Evolutionary conservation across 2,329 filamentous ascomycete genomes (phyloP).

Genomic region (Thielaviopsis euricoi): DNA sequence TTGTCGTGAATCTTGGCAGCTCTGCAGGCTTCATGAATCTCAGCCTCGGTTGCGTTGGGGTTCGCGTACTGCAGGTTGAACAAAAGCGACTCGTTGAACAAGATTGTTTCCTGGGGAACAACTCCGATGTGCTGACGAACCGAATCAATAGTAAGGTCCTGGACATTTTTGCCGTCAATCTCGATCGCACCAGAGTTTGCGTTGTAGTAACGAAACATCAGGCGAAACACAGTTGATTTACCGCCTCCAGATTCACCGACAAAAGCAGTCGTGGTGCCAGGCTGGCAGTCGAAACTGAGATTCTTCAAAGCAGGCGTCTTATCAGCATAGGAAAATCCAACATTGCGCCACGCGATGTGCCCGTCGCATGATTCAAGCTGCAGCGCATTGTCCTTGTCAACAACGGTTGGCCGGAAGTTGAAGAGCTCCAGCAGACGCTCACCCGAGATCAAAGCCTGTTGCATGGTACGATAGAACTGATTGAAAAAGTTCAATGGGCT

Average conservation of each 20-base stretch:
- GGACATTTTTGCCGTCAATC: slow-evolving; percentile 71
- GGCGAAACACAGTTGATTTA: slow-evolving; percentile 89
- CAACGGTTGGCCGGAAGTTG: slow-evolving; percentile 84
- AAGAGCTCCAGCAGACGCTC: slow-evolving; percentile 91
- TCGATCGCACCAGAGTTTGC: slow-evolving; percentile 62
- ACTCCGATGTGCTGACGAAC: slow-evolving; percentile 82
- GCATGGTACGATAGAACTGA: slow-evolving; percentile 88
- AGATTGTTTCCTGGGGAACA: slow-evolving; percentile 86
- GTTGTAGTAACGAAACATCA: slow-evolving; percentile 96
- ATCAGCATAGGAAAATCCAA: slow-evolving; percentile 78
- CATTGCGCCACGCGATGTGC: slow-evolving; percentile 72
- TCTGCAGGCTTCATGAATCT: slow-evolving; percentile 65
- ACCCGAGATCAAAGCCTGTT: slow-evolving; percentile 93
- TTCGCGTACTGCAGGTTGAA: slow-evolving; percentile 89
- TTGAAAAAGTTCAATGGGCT: slow-evolving; percentile 76
- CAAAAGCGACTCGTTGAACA: slow-evolving; percentile 91
- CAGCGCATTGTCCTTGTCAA: slow-evolving; percentile 53
- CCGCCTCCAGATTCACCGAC: slow-evolving; percentile 94
- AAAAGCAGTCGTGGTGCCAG: slow-evolving; percentile 86
- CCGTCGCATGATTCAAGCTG: slow-evolving; percentile 55
- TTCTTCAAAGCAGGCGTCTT: slow-evolving; percentile 73
- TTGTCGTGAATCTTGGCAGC: slow-evolving; percentile 88
- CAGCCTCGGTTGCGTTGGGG: slow-evolving; percentile 60
- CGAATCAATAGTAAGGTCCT: slow-evolving; percentile 84
- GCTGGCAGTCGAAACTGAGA: slow-evolving; percentile 68